Evolutionary conservation across 148 eudicot genomes (phyloP), one percentile per base, ranked within the genome.

Genomic region (Camellia japonica): DNA sequence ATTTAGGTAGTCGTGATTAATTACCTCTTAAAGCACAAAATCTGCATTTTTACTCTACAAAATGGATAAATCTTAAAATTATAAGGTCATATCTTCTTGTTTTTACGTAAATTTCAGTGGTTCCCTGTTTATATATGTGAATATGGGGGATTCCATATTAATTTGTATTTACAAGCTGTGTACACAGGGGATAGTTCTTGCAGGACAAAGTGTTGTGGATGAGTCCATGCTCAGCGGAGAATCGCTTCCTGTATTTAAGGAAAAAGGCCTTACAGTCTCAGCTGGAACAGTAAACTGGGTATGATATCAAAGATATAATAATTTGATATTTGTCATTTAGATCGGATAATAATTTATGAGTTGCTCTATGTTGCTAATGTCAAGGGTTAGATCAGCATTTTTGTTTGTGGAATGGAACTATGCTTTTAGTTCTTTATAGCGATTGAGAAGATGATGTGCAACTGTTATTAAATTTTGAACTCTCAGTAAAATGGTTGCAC

Each of bases 211-310:
- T 89, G 96, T 93, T 75, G 98, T 95, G 82, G 98, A 95, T 68
- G 98, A 95, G 90, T 95, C 98, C 84, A 95, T 93, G 98, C 97
- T 95, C 83, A 93, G 94, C 68, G 98, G 98, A 65, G 98, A 95
- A 79, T 95, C 98, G 19, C 93, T 95, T 83, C 98, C 98, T 64
- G 96, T 95, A 30, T 91, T 90, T 84, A 95, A 95, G 89, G 97
- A 91, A 81, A 82, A 85, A 79, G 98, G 97, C 75, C 85, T 87
- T 80, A 74, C 59, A 60, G 96, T 93, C 68, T 93, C 97, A 64
- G 92, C 98, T 75, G 98, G 98, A 83, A 95, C 98, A 84, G 85
- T 91, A 76, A 95, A 95, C 84, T 95, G 98, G 98, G 98, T 95
- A 93, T 76, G 82, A 18, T 60, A 70, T 15, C n/a, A 23, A 13